Evolutionary conservation across 306 rosid species (phyloP).

Genomic region (Vicia sativa): DNA sequence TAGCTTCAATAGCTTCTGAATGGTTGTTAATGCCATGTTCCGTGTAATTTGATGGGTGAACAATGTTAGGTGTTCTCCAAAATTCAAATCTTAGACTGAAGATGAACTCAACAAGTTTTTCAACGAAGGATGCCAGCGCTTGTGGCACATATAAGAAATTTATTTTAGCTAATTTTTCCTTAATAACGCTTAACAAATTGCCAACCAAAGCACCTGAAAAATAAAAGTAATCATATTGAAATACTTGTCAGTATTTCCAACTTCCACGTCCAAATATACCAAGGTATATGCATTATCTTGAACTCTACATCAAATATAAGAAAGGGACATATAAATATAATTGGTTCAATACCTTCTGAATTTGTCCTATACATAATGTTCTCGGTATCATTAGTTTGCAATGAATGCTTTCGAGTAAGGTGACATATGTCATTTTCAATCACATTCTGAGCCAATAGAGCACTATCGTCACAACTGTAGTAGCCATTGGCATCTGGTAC

Average conservation of each 20-base stretch:
- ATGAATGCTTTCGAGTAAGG: slow-evolving; percentile 41
- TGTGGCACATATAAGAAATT: slow-evolving; percentile 47
- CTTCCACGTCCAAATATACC: slow-evolving; percentile 21
- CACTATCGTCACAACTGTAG: slow-evolving; percentile 78
- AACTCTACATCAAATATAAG: slow-evolving; percentile 21
- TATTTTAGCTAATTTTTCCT: slow-evolving; percentile 58
- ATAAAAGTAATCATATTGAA: slow-evolving; percentile 4
- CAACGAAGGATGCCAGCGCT: slow-evolving; percentile 54
- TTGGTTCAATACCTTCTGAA: slow-evolving; percentile 58
- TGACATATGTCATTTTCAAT: slow-evolving; percentile 40
- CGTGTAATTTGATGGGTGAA: slow-evolving; percentile 58
- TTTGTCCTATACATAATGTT: slow-evolving; percentile 43
- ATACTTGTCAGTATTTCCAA: slow-evolving; percentile 25
- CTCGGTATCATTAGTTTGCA: slow-evolving; percentile 35
- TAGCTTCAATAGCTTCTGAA: slow-evolving; percentile 53
- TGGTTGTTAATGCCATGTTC: slow-evolving; percentile 46
- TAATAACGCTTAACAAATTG: slow-evolving; percentile 46
- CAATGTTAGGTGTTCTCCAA: slow-evolving; percentile 68
- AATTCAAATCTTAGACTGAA: slow-evolving; percentile 51
- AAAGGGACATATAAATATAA: slow-evolving; percentile 26
- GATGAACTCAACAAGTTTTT: slow-evolving; percentile 57
- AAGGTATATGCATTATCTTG: slow-evolving; percentile 15
- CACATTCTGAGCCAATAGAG: slow-evolving; percentile 45
- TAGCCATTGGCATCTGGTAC: slow-evolving; percentile 62
- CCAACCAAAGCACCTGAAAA: slow-evolving; percentile 54